Base-by-base conservation (phyloP, 345 rosid species). In the Garcia nutans region DNA sequence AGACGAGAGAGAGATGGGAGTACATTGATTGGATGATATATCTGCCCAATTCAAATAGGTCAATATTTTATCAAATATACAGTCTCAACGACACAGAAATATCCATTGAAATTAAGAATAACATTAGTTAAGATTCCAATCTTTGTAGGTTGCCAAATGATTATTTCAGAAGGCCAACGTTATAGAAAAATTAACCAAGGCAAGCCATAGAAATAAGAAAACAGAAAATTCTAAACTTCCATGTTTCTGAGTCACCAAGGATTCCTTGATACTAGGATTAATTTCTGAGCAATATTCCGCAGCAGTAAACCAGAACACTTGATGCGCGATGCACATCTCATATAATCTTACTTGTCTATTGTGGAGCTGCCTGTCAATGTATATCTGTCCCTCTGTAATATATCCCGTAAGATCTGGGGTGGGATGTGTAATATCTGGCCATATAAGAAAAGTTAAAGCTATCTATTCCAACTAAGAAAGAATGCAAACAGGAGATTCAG, bases 361-460 rank as follows among this genome's bases (percentile, higher is more conserved):
- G 10, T 92, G 65, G 23, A 93, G 95, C 82, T 92, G 97, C 71
- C 97, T 84, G 80, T 93, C 97, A 75, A 91, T 88, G 79, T 93
- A 91, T 79, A 92, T 92, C 80, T 93, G 97, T 61, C 98, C 98
- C 86, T 93, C 99, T 5, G 99, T 96, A 81, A 96, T 96, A 78
- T 96, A 96, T 61, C 99, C 99, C 24, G 98, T 96, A 80, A 96
- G 98, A 89, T 96, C 99, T 11, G 99, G 98, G 76, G 95, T 96
- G 22, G 99, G 99, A 85, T 96, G 98, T 8, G 99, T 96, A 59
- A 96, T 96, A 78, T 96, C 99, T 96, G 93, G 69, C 60, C 65
- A 70, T 75, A 71, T 6, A 45, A 74, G 74, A 24, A 74, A 33
- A 33, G 50, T 28, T 70, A 62, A 74, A 49, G 55, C 56, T 52